Evolutionary conservation across 2,329 filamentous ascomycete genomes (phyloP).

Genomic region (Mycogone perniciosa): DNA sequence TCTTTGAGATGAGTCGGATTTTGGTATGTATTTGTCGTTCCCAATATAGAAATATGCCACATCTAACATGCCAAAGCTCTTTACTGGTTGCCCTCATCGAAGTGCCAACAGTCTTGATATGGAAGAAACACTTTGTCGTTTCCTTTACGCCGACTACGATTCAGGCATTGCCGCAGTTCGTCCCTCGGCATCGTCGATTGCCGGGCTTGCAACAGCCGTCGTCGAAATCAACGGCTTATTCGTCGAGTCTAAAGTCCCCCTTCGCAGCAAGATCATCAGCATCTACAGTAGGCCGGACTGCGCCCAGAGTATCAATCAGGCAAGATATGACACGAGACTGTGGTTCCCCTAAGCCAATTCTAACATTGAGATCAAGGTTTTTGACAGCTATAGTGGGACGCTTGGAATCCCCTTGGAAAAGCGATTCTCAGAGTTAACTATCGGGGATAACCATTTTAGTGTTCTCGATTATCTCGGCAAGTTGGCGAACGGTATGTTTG

Average conservation of each 20-base stretch:
- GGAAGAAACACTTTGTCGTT: constrained; percentile 12
- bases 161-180: background rate
- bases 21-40: background rate
- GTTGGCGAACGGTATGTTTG: background rate
- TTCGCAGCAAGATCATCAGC: constrained; percentile 10
- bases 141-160: constrained; percentile 7
- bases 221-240: constrained; percentile 13
- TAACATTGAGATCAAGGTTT: background rate
- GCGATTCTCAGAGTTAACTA: constrained; percentile 1
- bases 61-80: constrained; percentile 7
- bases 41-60: too few species aligned
- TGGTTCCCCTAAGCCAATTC: background rate
- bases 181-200: constrained; percentile 7
- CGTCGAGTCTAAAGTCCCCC: constrained; percentile 9
- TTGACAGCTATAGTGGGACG: constrained; percentile 9
- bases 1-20: constrained; percentile 9
- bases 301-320: constrained; percentile 2
- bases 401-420: constrained; percentile 11
- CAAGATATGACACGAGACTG: background rate
- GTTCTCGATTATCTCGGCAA: background rate
- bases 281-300: background rate
- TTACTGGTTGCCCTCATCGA: constrained; percentile 9
- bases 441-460: background rate
- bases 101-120: constrained; percentile 6
- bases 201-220: constrained; percentile 7